A percentile compares a stretch with the other conserved stretches of the same genome.
Evolutionary conservation across 371 early-diverging fungal species (phyloP).

Genomic region (Actinomortierella ambigua): DNA sequence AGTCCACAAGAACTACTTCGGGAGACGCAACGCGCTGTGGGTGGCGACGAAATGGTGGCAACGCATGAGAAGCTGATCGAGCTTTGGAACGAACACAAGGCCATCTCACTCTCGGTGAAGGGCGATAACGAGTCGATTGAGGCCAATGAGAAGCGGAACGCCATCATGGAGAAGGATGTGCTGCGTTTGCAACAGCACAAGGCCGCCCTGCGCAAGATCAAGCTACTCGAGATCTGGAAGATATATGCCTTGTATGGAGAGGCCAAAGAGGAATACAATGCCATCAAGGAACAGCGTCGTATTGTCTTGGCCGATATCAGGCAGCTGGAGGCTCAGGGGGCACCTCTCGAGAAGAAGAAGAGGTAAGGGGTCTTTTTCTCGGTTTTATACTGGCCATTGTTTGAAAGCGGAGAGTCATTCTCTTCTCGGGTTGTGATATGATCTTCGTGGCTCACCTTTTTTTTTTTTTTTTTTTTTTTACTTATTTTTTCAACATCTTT

Average conservation of each 20-base stretch:
- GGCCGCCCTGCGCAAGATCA: constrained; percentile 38
- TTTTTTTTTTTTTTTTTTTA: too few species aligned
- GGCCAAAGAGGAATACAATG: constrained; percentile 61
- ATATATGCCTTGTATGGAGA: constrained; percentile 68
- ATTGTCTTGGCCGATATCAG: constrained; percentile 45
- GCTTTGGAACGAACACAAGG: constrained; percentile 66
- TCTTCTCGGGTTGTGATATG: background rate
- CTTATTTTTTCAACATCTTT: too few species aligned
- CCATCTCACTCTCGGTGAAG: constrained; percentile 48
- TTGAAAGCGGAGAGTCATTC: background rate
- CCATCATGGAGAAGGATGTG: constrained; percentile 74
- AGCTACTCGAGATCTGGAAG: constrained; percentile 59
- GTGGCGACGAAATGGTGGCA: constrained; percentile 64
- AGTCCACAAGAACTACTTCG: constrained; percentile 72
- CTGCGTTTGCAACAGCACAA: constrained; percentile 74
- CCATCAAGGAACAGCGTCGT: constrained; percentile 52
- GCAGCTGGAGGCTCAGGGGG: constrained; percentile 48
- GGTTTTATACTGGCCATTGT: background rate
- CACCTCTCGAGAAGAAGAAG: constrained; percentile 46
- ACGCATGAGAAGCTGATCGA: constrained; percentile 73
- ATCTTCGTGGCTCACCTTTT: too few species aligned
- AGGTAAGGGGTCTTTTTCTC: constrained; percentile 26
- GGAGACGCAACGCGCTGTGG: constrained; percentile 88
- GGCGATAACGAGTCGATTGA: constrained; percentile 60
- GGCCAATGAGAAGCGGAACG: constrained; percentile 62